phyloP scores from a whole-genome alignment of 192 early-diverging fungal genomes.

The Coemansia sp. region DNA sequence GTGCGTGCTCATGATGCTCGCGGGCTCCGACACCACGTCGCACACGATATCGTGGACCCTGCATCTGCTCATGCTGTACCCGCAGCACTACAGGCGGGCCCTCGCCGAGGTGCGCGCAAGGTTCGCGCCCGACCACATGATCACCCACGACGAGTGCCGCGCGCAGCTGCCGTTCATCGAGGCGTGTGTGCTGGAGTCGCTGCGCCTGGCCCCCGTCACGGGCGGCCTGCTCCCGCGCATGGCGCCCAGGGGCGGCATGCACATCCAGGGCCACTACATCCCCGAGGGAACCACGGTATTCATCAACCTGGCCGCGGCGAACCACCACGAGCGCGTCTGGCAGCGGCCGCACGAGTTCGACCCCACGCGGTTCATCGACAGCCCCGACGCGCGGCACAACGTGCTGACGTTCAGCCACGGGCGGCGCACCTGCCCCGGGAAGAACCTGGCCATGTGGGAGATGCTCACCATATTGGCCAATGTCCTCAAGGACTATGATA shows the following conservation, averaged over 20 bases:
- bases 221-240: constrained; percentile 25
- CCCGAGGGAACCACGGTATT: constrained; percentile 21
- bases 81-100: constrained; percentile 12
- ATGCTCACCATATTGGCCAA: constrained; percentile 36
- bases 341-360: constrained; percentile 20
- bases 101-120: constrained; percentile 24
- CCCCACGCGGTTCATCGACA: constrained; percentile 21
- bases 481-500: constrained; percentile 39
- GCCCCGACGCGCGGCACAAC: constrained; percentile 20
- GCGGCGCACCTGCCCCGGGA: constrained; percentile 32
- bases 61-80: constrained; percentile 34
- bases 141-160: constrained; percentile 24
- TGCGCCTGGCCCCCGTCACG: constrained; percentile 40
- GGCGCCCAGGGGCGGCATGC: constrained; percentile 24
- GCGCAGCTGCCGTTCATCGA: constrained; percentile 35
- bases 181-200: constrained; percentile 37
- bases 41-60: constrained; percentile 43
- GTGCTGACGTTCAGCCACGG: constrained; percentile 33
- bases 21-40: constrained; percentile 30
- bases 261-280: constrained; percentile 24
- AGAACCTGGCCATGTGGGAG: constrained; percentile 31
- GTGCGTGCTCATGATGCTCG: constrained; percentile 45
- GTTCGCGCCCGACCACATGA: constrained; percentile 11
- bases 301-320: constrained; percentile 30
- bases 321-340: constrained; percentile 33